Base-by-base conservation (phyloP, 768 basidiomycete species). In the Kockovaella imperatae region DNA sequence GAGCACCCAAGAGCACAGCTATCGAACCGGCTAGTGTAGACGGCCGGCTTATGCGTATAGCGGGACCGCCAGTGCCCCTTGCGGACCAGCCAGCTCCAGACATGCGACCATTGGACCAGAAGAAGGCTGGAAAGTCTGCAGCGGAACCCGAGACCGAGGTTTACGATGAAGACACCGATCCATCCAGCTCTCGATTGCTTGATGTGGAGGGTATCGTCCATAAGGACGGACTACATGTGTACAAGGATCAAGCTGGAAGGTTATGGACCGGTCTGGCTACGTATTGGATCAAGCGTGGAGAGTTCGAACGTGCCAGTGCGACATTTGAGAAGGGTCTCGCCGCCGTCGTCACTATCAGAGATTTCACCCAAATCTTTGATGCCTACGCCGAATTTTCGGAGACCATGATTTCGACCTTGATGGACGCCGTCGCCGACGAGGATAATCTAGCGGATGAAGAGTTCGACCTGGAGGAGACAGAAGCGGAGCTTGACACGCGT, bases 331-430 rank as follows among this genome's bases (percentile, higher is more conserved):
- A 80, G 20, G 95, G 90, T 13, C 77, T 96, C 55, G 77, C 79
- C 15, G 76, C 75, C 1, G 93, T 97, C 15, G 74, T 97, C 60
- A 96, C 93, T 1, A 83, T 96, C 56, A 81, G 91, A 28, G 95
- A 97, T 73, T 99, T 99, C 69, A 89, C 88, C 2, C 90, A 96
- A 69, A 89, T 97, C 46, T 97, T 97, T 62, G 93, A 97, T 62
- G 83, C 89, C 5, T 96, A 95, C 69, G 83, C 86, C 30, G 90
- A 97, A 61, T 97, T 95, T 66, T 81, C 82, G 49, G 91, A 96
- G 73, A 82, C 83, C 0, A 77, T 95, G 55, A 84, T 95, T 56
- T 84, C 81, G 47, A 85, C 86, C 0, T 73, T 97, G 70, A 93
- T 97, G 89, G 82, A 82, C 51, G 79, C 79, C 49, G 62, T 95